A percentile compares a stretch with the other conserved stretches of the same genome.
These are phyloP conservation scores for Trichoderma erinaceum DNA, from an alignment of 495 filamentous ascomycete genomes.

Conservation along the genomic window DNA sequence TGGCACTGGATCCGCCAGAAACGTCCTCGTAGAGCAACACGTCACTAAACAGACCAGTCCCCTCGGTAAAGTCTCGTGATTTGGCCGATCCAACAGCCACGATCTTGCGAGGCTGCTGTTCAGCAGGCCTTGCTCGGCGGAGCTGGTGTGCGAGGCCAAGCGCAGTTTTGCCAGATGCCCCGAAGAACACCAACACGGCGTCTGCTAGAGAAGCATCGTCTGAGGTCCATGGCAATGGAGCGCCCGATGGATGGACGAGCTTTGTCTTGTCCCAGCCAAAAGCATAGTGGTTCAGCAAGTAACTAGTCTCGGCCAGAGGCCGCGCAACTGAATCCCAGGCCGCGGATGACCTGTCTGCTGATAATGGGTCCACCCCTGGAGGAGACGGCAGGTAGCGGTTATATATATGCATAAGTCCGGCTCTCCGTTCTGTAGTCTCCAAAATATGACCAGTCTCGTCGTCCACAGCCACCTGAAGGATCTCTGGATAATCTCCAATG, in stretches of 20 bases:
- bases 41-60: conserved; percentile 32
- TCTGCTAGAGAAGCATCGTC: conserved; percentile 42
- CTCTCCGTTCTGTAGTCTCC: conserved; percentile 39
- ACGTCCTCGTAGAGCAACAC: conserved; percentile 30
- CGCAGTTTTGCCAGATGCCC: conserved; percentile 47
- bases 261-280: conserved; percentile 32
- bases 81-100: conserved; percentile 33
- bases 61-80: conserved; percentile 27
- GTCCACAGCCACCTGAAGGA: conserved; percentile 26
- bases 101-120: conserved; percentile 24
- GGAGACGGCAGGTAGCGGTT: conserved; percentile 41
- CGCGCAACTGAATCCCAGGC: conserved; percentile 36
- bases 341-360: conserved; percentile 21
- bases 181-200: conserved; percentile 37
- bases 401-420: conserved; percentile 44
- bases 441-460: conserved; percentile 32
- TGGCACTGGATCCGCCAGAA: conserved; percentile 18
- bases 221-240: conserved; percentile 30
- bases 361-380: conserved; percentile 18
- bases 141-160: conserved; percentile 37
- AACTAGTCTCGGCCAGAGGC: conserved; percentile 40
- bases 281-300: conserved; percentile 42
- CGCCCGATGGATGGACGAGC: conserved; percentile 35
- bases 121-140: conserved; percentile 21
- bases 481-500: conserved; percentile 32